Percentiles rank a stretch among this genome's conserved stretches.
Evolutionary conservation across 495 filamentous ascomycete genomes (phyloP).

Genomic region (Copromyces sp.): DNA sequence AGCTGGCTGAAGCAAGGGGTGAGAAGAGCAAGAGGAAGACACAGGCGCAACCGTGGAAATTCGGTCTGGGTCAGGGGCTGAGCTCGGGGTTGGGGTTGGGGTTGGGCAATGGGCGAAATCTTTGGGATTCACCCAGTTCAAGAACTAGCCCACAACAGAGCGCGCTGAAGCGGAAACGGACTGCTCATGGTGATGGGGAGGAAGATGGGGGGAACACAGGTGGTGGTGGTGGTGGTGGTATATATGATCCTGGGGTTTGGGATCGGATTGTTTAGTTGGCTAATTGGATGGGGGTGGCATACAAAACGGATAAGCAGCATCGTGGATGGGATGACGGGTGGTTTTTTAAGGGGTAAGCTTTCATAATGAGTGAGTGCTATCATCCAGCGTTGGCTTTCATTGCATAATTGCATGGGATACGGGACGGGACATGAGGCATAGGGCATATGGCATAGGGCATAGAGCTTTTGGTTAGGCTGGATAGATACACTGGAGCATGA

Average conservation of each 20-base stretch:
- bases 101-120: background rate
- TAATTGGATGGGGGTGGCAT: background rate
- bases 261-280: background rate
- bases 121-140: slow-evolving; percentile 9
- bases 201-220: background rate
- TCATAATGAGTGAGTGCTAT: background rate
- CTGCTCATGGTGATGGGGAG: background rate
- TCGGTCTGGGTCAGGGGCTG: background rate
- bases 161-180: background rate
- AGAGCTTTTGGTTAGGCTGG: background rate
- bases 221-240: background rate
- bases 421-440: background rate
- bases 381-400: background rate
- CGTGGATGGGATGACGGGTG: background rate
- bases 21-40: slow-evolving; percentile 7
- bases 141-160: background rate
- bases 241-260: background rate
- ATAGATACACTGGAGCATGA: background rate
- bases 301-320: background rate
- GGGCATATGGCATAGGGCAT: no score
- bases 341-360: background rate
- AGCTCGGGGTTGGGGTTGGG: background rate
- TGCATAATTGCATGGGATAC: background rate
- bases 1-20: slow-evolving; percentile 20
- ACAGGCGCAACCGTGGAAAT: background rate